Evolutionary conservation across 441 rosid genomes (phyloP).

Genomic region (Syzygium malaccense): DNA sequence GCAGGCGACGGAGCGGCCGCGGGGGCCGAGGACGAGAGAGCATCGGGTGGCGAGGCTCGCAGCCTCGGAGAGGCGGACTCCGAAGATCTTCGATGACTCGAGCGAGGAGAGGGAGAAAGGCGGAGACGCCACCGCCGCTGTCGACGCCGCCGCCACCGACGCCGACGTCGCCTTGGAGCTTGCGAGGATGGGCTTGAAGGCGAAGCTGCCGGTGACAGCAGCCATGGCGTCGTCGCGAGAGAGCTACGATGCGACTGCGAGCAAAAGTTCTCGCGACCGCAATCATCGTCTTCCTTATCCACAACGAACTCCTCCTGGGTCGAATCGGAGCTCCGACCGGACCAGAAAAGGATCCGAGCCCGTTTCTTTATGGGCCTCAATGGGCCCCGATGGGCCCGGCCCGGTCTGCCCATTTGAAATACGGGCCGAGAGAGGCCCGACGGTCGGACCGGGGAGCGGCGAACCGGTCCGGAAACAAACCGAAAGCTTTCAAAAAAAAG

Average conservation of each 20-base stretch:
- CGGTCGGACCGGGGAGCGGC: neutral
- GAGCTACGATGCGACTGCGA: neutral
- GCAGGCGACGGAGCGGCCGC: constrained; percentile 24
- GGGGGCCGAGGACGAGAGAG: constrained; percentile 15
- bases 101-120: constrained; percentile 20
- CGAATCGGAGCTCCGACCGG: neutral
- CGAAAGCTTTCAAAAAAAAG: neutral
- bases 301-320: neutral
- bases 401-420: neutral
- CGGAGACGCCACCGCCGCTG: neutral
- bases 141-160: neutral
- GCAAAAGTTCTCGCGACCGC: neutral
- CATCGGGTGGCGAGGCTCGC: constrained; percentile 10
- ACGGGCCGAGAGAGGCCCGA: neutral
- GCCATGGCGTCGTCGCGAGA: constrained; percentile 37
- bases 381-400: neutral
- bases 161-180: constrained; percentile 13
- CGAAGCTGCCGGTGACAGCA: constrained; percentile 46
- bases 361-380: neutral
- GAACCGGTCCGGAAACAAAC: neutral
- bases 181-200: constrained; percentile 21
- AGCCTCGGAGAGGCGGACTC: constrained; percentile 28
- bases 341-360: neutral
- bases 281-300: neutral
- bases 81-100: constrained; percentile 34